phyloP scores from a whole-genome alignment of 192 early-diverging fungal species.

The Coemansia sp. region DNA sequence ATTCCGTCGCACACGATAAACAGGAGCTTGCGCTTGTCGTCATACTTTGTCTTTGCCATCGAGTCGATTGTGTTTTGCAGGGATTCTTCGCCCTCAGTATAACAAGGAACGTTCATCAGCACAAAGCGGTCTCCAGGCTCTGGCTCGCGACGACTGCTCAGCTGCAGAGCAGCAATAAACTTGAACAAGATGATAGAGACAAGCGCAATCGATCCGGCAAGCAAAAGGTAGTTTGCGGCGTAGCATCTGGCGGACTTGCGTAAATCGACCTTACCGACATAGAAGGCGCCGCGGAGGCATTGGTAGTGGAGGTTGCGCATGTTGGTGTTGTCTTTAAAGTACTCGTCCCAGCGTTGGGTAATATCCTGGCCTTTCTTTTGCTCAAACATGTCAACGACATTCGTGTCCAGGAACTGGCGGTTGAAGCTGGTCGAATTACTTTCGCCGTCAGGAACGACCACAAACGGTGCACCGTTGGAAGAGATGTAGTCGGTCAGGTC shows the following conservation, averaged over 20 bases:
- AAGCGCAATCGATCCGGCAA: slow-evolving; percentile 75
- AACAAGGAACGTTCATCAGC: slow-evolving; percentile 92
- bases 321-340: slow-evolving; percentile 45
- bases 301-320: slow-evolving; percentile 58
- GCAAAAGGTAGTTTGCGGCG: slow-evolving; percentile 78
- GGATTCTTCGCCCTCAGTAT: slow-evolving; percentile 94
- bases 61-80: slow-evolving; percentile 90
- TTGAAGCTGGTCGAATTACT: slow-evolving; percentile 43
- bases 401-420: slow-evolving; percentile 60
- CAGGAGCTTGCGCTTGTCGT: slow-evolving; percentile 94
- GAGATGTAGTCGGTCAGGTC: slow-evolving; percentile 69
- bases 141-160: slow-evolving; percentile 71
- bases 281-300: slow-evolving; percentile 81
- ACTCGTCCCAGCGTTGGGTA: slow-evolving; percentile 55
- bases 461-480: slow-evolving; percentile 50
- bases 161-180: slow-evolving; percentile 87
- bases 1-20: slow-evolving; percentile 96
- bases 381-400: slow-evolving; percentile 64
- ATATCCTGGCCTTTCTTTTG: slow-evolving; percentile 64
- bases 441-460: slow-evolving; percentile 49
- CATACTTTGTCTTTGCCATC: slow-evolving; percentile 83
- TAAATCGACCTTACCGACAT: slow-evolving; percentile 79
- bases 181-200: slow-evolving; percentile 86
- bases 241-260: slow-evolving; percentile 73
- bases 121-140: slow-evolving; percentile 91